Evolutionary conservation across 352 stramenopile species (phyloP).

Genomic region (Globisporangium barbulae): DNA sequence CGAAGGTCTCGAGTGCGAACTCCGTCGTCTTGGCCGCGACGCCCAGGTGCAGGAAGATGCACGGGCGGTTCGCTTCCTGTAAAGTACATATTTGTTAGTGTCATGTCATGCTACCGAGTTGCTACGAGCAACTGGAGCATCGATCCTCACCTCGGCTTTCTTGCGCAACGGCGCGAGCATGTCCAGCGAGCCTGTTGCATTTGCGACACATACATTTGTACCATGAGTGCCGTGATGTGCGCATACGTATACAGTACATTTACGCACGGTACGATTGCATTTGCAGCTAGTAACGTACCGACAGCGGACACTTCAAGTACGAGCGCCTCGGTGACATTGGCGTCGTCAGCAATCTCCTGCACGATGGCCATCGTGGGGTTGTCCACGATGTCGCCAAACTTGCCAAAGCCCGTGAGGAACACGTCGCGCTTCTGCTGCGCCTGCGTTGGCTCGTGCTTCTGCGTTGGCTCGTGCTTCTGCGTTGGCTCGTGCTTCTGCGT

Average conservation of each 20-base stretch:
- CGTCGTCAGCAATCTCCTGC: conserved; percentile 45
- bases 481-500: conserved; percentile 26
- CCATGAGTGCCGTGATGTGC: not conserved
- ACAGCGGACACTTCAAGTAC: conserved; percentile 74
- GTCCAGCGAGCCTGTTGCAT: conserved; percentile 25
- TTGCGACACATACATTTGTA: not conserved
- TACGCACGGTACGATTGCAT: not conserved
- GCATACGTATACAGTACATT: not conserved
- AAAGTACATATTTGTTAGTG: not conserved
- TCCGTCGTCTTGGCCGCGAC: conserved; percentile 41
- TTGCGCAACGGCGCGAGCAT: conserved; percentile 34
- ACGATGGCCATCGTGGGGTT: conserved; percentile 76
- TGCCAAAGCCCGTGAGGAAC: conserved; percentile 82
- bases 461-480: conserved; percentile 7
- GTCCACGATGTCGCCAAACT: conserved; percentile 78
- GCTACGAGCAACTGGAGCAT: not conserved
- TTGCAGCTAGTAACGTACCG: conserved; percentile 22
- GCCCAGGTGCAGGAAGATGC: conserved; percentile 75
- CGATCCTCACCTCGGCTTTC: conserved; percentile 29
- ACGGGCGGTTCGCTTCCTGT: conserved; percentile 43
- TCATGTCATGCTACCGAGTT: not conserved
- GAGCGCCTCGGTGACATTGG: conserved; percentile 57
- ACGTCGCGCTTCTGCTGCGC: conserved; percentile 42
- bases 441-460: conserved; percentile 22
- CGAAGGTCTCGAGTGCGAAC: conserved; percentile 61